Conservation (phyloP, 805 yeast genomes). For the Candida pini region DNA sequence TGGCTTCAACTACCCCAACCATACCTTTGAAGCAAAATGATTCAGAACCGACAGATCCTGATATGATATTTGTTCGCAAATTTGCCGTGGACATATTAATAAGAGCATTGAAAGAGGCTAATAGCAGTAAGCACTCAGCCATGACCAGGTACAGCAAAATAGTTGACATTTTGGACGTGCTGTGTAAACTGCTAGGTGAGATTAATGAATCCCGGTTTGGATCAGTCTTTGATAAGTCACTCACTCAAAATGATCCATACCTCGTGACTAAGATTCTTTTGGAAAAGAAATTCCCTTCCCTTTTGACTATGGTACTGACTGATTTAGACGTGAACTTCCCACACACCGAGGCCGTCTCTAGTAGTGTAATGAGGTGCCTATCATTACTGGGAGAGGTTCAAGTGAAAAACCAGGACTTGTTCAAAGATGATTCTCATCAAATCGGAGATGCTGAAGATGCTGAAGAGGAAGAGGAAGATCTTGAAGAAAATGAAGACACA, state of each 20-base stretch:
- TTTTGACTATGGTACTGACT: conserved; percentile 55
- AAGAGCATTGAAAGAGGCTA: conserved; percentile 54
- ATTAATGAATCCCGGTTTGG: conserved; percentile 28
- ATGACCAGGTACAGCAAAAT: conserved; percentile 49
- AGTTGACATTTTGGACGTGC: conserved; percentile 45
- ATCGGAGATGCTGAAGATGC: conserved; percentile 40
- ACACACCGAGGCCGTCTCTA: conserved; percentile 52
- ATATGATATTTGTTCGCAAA: conserved; percentile 66
- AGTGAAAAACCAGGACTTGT: conserved; percentile 48
- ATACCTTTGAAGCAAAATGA: conserved; percentile 41
- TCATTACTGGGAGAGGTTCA: conserved; percentile 53
- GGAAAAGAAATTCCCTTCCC: conserved; percentile 57
- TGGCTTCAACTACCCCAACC: conserved; percentile 53
- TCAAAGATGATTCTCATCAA: conserved; percentile 35
- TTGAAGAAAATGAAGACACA: conserved; percentile 58
- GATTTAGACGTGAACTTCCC: conserved; percentile 73
- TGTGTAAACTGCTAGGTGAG: conserved; percentile 37
- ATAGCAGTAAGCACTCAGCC: conserved; percentile 30
- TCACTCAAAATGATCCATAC: conserved; percentile 55
- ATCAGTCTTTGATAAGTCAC: conserved; percentile 39
- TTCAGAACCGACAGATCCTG: conserved; percentile 54
- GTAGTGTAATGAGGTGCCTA: conserved; percentile 53
- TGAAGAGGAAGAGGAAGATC: conserved; percentile 62
- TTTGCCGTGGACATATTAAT: conserved; percentile 65
- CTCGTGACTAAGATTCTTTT: conserved; percentile 60